Percentiles rank a stretch among this genome's conserved stretches.
Evolutionary conservation across 1,139 yeast genomes (phyloP).

Genomic region (Geotrichum aggregatum): DNA sequence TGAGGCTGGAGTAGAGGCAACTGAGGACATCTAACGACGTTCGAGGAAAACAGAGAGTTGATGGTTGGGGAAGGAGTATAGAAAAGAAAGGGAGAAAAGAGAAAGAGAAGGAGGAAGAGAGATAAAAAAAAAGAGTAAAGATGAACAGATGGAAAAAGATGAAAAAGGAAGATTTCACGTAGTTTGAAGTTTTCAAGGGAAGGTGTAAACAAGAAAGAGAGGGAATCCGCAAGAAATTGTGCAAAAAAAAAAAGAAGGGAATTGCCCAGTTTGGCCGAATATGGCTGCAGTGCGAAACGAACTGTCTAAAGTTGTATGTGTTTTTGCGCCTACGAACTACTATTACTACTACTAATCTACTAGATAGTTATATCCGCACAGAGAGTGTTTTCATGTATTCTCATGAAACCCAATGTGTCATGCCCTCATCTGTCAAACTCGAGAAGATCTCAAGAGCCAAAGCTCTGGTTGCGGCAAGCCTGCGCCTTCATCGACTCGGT

Average conservation of each 20-base stretch:
- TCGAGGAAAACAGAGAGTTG: not conserved
- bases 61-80: not conserved
- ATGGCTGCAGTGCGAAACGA: no score
- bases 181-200: not conserved
- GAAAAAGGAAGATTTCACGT: not conserved
- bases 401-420: no score
- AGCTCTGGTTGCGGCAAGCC: no score
- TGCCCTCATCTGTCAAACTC: no score
- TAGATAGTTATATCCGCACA: no score
- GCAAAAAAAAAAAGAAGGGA: constrained; percentile 1
- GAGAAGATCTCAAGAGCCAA: no score
- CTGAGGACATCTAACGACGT: constrained; percentile 2
- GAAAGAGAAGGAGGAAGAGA: not conserved
- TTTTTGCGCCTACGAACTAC: no score
- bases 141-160: not conserved
- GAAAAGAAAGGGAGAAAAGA: not conserved
- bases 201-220: not conserved
- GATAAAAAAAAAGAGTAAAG: not conserved
- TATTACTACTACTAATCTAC: no score
- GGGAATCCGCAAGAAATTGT: not conserved
- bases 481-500: no score
- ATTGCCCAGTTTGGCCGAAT: no score
- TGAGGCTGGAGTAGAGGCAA: constrained; percentile 1
- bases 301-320: no score
- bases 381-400: no score